phyloP scores from a whole-genome alignment of 2,329 filamentous ascomycete genomes.

The Chaetomium globosum region DNA sequence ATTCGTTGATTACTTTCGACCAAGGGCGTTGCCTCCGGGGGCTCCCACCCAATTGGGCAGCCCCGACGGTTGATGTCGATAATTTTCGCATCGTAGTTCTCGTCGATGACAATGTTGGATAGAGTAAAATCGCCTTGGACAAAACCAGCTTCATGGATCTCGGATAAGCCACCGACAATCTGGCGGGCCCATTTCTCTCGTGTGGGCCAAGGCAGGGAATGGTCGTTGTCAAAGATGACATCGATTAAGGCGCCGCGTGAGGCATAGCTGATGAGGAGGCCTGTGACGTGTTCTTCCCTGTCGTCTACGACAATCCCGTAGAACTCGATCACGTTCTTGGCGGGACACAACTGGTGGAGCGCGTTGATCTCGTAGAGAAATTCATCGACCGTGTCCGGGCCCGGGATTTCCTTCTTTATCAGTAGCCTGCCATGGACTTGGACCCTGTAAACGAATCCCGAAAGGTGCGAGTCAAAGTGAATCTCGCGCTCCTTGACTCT shows the following conservation, averaged over 20 bases:
- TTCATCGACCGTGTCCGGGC: constrained; percentile 91
- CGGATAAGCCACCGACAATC: constrained; percentile 83
- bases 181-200: constrained; percentile 88
- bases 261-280: constrained; percentile 85
- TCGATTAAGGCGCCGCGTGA: constrained; percentile 87
- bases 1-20: constrained; percentile 88
- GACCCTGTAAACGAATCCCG: constrained; percentile 97
- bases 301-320: constrained; percentile 88
- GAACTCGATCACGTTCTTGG: constrained; percentile 79
- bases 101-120: constrained; percentile 94
- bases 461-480: constrained; percentile 87
- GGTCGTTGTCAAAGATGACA: constrained; percentile 77
- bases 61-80: constrained; percentile 97
- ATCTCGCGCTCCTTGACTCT: constrained; percentile 73
- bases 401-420: constrained; percentile 98
- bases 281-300: constrained; percentile 72
- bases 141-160: constrained; percentile 94
- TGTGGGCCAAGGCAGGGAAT: constrained; percentile 66
- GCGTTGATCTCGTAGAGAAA: constrained; percentile 98
- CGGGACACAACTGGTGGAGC: constrained; percentile 73
- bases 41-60: constrained; percentile 98
- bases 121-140: constrained; percentile 97
- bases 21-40: constrained; percentile 82
- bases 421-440: constrained; percentile 66
- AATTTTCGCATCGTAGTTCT: constrained; percentile 82